Evolutionary conservation across 179 eudicot species (phyloP).

Genomic region (Nepenthes alata): DNA sequence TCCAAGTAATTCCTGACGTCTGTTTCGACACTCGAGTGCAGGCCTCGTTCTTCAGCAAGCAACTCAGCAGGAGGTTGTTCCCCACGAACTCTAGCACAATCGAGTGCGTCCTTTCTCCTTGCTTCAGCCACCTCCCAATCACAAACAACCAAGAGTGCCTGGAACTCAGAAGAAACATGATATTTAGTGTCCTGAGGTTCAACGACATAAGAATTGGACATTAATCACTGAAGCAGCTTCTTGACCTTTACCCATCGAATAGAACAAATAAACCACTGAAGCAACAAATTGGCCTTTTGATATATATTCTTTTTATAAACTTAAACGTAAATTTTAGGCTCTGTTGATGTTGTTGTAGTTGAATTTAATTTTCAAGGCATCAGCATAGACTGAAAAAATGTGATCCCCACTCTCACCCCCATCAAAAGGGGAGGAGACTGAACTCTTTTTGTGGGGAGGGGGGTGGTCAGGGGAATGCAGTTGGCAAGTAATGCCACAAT

Average conservation of each 20-base stretch:
- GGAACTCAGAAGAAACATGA: constrained; percentile 1
- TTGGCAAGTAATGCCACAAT: no score
- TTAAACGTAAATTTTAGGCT: no score
- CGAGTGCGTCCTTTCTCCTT: constrained; percentile 74
- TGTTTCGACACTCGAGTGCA: constrained; percentile 77
- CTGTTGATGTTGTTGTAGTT: no score
- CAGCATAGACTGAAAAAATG: background rate
- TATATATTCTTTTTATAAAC: no score
- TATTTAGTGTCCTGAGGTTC: background rate
- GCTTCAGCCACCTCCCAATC: constrained; percentile 89
- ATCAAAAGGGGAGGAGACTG: no score
- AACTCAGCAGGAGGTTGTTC: constrained; percentile 92
- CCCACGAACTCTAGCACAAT: constrained; percentile 95
- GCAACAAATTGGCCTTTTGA: no score
- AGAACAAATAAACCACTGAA: no score
- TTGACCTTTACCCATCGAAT: background rate
- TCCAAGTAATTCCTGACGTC: constrained; percentile 65
- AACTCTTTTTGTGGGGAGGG: no score
- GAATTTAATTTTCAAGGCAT: background rate
- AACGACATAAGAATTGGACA: background rate
- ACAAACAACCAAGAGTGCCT: constrained; percentile 88
- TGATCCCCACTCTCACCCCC: no score
- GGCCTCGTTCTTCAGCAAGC: constrained; percentile 85
- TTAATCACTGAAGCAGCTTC: background rate
- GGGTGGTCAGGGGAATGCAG: no score